These are phyloP conservation scores for Phellinidium pouzarii DNA, from an alignment of 1,284 basidiomycete genomes.

Conservation along the genomic window DNA sequence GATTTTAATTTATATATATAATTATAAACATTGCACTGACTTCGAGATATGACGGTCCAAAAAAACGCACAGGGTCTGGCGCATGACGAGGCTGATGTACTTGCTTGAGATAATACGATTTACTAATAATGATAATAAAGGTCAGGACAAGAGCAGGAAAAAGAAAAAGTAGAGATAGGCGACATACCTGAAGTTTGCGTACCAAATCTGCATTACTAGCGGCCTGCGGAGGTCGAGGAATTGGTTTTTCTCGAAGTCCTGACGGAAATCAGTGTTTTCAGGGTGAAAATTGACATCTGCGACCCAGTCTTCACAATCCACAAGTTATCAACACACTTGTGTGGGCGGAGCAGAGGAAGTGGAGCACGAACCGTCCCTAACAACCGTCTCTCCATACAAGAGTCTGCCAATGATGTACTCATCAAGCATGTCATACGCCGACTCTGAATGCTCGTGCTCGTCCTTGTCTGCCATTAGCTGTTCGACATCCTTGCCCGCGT, in stretches of 20 bases:
- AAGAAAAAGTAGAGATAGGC: neutral
- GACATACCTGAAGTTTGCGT: slow-evolving; percentile 68
- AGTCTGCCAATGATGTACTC: slow-evolving; percentile 82
- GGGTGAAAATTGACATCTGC: slow-evolving; percentile 85
- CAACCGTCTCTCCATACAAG: slow-evolving; percentile 67
- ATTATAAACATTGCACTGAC: slow-evolving; percentile 30
- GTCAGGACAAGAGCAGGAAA: slow-evolving; percentile 11
- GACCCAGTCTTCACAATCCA: slow-evolving; percentile 66
- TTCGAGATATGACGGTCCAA: slow-evolving; percentile 81
- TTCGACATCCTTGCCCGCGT: slow-evolving; percentile 82
- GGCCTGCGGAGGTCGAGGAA: slow-evolving; percentile 92
- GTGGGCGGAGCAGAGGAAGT: neutral
- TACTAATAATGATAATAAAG: slow-evolving; percentile 38
- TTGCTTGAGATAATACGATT: slow-evolving; percentile 94
- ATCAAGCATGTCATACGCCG: slow-evolving; percentile 88
- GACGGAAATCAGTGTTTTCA: slow-evolving; percentile 73
- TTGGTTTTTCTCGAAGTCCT: slow-evolving; percentile 82
- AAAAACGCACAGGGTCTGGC: slow-evolving; percentile 80
- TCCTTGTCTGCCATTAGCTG: slow-evolving; percentile 74
- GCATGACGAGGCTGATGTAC: slow-evolving; percentile 95
- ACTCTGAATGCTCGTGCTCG: slow-evolving; percentile 91
- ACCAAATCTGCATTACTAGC: slow-evolving; percentile 79
- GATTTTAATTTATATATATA: slow-evolving; percentile 2
- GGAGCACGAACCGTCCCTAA: slow-evolving; percentile 61
- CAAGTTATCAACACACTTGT: slow-evolving; percentile 1